Percentiles rank a stretch among this genome's conserved stretches.
Conservation (phyloP, 768 basidiomycete species). For the Tricholoma furcatifolium region DNA sequence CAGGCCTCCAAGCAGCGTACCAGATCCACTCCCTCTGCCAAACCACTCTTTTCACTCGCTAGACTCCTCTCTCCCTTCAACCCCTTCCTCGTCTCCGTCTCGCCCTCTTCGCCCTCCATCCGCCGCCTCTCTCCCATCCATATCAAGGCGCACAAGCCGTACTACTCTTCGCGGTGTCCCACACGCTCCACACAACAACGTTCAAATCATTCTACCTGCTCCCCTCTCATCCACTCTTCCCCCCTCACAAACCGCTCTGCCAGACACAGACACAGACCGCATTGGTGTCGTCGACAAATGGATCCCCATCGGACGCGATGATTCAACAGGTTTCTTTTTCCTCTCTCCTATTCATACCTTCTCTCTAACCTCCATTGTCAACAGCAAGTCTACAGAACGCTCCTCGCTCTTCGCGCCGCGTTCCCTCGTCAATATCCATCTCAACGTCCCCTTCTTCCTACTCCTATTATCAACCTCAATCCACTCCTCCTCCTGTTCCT, state of each 20-base stretch:
- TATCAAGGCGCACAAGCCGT: constrained; percentile 26
- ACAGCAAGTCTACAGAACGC: constrained; percentile 1
- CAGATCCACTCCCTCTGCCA: background rate
- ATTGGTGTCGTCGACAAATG: constrained; percentile 35
- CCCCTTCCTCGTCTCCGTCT: constrained; percentile 14
- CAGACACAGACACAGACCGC: constrained; percentile 16
- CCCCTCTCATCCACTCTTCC: constrained; percentile 51
- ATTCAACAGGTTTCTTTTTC: background rate
- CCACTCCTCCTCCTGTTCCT: constrained; percentile 11
- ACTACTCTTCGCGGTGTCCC: constrained; percentile 54
- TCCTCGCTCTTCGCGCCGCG: constrained; percentile 6
- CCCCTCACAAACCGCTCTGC: constrained; percentile 9
- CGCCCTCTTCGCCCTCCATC: constrained; percentile 22
- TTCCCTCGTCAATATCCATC: constrained; percentile 3
- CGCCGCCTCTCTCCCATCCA: constrained; percentile 25
- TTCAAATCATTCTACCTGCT: constrained; percentile 68
- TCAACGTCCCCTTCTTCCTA: constrained; percentile 9
- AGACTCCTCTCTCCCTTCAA: constrained; percentile 14
- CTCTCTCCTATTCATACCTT: background rate
- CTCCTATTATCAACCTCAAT: constrained; percentile 5
- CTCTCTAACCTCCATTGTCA: background rate
- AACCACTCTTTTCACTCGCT: constrained; percentile 12
- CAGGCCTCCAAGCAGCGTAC: constrained; percentile 14
- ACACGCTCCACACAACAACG: constrained; percentile 56
- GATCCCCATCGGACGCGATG: constrained; percentile 25